phyloP scores from a whole-genome alignment of 2,329 filamentous ascomycete genomes.

The Fusarium temperatum region DNA sequence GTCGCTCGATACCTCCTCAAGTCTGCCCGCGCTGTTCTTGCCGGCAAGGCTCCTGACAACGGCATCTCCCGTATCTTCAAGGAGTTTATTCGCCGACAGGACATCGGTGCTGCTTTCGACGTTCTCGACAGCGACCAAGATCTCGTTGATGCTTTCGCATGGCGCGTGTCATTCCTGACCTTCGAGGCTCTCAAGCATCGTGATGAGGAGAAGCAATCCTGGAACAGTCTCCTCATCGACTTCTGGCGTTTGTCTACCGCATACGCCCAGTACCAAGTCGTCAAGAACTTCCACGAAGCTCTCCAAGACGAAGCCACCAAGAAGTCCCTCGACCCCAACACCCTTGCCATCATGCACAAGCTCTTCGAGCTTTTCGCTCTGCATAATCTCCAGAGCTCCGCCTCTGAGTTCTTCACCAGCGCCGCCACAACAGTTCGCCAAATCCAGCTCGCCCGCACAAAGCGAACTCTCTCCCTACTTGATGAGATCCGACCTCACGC shows the following conservation, averaged over 20 bases:
- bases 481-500: slow-evolving; percentile 79
- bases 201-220: slow-evolving; percentile 77
- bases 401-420: slow-evolving; percentile 76
- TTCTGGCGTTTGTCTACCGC: slow-evolving; percentile 81
- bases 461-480: slow-evolving; percentile 73
- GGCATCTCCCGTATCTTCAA: slow-evolving; percentile 64
- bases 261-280: slow-evolving; percentile 79
- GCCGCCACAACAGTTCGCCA: slow-evolving; percentile 76
- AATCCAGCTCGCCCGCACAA: slow-evolving; percentile 74
- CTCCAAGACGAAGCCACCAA: slow-evolving; percentile 56
- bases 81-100: slow-evolving; percentile 70
- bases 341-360: slow-evolving; percentile 69
- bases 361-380: slow-evolving; percentile 84
- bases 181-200: slow-evolving; percentile 80
- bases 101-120: slow-evolving; percentile 78
- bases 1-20: slow-evolving; percentile 81
- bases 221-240: slow-evolving; percentile 81
- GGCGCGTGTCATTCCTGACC: slow-evolving; percentile 77
- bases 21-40: slow-evolving; percentile 75
- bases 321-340: slow-evolving; percentile 65
- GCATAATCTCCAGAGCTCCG: slow-evolving; percentile 70
- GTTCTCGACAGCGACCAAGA: slow-evolving; percentile 75
- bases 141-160: slow-evolving; percentile 77
- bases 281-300: slow-evolving; percentile 73
- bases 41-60: slow-evolving; percentile 59